A percentile compares a stretch with the other conserved stretches of the same genome.
Evolutionary conservation across 192 early-diverging fungal genomes (phyloP).

Genomic region (Martensiomyces pterosporus): DNA sequence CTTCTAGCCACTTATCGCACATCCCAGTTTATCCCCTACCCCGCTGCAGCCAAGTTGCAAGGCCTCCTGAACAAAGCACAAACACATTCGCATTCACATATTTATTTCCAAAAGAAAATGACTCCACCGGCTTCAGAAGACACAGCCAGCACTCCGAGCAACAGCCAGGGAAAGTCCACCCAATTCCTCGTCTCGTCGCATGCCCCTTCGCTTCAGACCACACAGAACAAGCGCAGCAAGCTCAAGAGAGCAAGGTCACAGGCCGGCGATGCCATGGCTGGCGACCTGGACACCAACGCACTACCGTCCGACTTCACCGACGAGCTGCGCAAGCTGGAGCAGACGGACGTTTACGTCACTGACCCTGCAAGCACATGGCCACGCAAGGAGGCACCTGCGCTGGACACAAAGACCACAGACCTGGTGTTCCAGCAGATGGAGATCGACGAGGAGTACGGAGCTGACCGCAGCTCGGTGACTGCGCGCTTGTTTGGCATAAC

Average conservation of each 20-base stretch:
- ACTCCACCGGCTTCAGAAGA: too few species aligned
- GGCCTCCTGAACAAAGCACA: too few species aligned
- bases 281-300: conserved; percentile 17
- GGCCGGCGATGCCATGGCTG: conserved; percentile 16
- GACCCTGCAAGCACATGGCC: conserved; percentile 30
- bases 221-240: conserved; percentile 37
- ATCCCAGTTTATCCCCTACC: too few species aligned
- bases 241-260: conserved; percentile 27
- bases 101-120: too few species aligned
- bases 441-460: conserved; percentile 75
- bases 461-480: conserved; percentile 49
- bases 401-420: conserved; percentile 18
- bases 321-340: conserved; percentile 45
- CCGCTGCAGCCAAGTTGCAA: too few species aligned
- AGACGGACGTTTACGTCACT: conserved; percentile 17
- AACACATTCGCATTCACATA: too few species aligned
- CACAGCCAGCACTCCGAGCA: too few species aligned
- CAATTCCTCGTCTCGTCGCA: conserved; percentile 32
- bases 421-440: conserved; percentile 97
- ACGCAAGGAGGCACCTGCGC: conserved; percentile 17
- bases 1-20: too few species aligned
- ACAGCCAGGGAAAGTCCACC: too few species aligned
- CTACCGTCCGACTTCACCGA: conserved; percentile 46
- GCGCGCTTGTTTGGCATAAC: conserved; percentile 86
- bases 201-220: conserved; percentile 12